A percentile compares a stretch with the other conserved stretches of the same genome.
Conservation (phyloP, 306 rosid species). For the Trifolium repens region DNA sequence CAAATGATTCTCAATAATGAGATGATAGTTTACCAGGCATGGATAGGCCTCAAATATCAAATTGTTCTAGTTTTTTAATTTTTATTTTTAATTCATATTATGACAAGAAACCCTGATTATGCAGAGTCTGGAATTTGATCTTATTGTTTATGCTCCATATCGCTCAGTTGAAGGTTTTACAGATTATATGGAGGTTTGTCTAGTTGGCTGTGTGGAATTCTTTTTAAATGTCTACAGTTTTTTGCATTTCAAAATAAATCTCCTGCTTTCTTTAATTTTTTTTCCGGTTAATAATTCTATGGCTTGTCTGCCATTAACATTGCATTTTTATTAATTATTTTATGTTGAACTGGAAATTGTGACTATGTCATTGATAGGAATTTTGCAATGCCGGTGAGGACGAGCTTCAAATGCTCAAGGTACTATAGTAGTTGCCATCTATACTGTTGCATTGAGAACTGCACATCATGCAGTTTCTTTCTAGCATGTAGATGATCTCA, state of each 20-base stretch:
- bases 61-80: conserved; percentile 17
- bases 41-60: conserved; percentile 58
- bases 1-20: conserved; percentile 99
- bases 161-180: conserved; percentile 82
- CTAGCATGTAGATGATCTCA: conserved; percentile 4
- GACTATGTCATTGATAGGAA: conserved; percentile 57
- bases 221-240: neutral
- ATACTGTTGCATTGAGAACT: neutral
- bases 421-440: conserved; percentile 36
- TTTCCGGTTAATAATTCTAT: neutral
- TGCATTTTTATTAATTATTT: conserved; percentile 1
- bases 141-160: conserved; percentile 91
- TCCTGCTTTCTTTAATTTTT: conserved; percentile 24
- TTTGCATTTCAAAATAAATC: conserved; percentile 28
- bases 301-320: conserved; percentile 21
- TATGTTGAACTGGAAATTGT: conserved; percentile 29
- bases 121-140: conserved; percentile 95
- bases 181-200: conserved; percentile 72
- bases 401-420: conserved; percentile 67
- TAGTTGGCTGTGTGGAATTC: conserved; percentile 31
- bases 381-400: conserved; percentile 65
- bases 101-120: conserved; percentile 41
- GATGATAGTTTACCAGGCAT: conserved; percentile 99
- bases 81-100: neutral
- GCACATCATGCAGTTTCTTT: conserved; percentile 19